Base-by-base conservation (phyloP, 2,329 filamentous ascomycete genomes). In the Fusarium pseudonygamai region DNA sequence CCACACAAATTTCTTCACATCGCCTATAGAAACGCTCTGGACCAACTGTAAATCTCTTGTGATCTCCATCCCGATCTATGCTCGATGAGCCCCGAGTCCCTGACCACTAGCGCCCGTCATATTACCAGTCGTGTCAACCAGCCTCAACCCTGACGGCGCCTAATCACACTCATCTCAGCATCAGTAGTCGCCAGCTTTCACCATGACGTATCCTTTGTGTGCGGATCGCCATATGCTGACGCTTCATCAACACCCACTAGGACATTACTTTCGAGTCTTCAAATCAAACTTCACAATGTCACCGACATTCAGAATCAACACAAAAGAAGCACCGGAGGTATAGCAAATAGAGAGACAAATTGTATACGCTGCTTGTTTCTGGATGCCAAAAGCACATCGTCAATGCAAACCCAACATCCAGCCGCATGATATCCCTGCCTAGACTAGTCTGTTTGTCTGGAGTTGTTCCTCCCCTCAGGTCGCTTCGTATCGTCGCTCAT, bases 361-460 rank as follows among this genome's bases (percentile, higher is more conserved):
- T 78, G 77, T 75, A 77, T 77, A 78, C 77, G 77, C 77, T 77
- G 77, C 75, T 68, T 78, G 71, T 77, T 78, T 78, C 75, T 78
- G 75, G 75, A 77, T 76, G 74, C 69, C 69, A 78, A 75, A 78
- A 77, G 72, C 75, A 80, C 74, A 73, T 77, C 73, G 73, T 81
- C 74, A 75, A 82, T 81, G 82, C 79, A 80, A 82, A 79, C 78
- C 79, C 79, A 80, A 82, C 81, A 77, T 75, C 81, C 79, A 81
- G 78, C 78, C 79, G 79, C 80, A 79, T 78, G 76, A 79, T 79
- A 80, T 80, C 78, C 82, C 80, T 79, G 75, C 78, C 73, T 79
- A 80, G 80, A 79, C 79, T 81, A 79, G 77, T 80, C 73, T 79
- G 73, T 82, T 76, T 81, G 79, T 81, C 79, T 82, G 81, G 77